A percentile compares a stretch with the other conserved stretches of the same genome.
phyloP scores from a whole-genome alignment of 352 stramenopile species.

The Phytophthora brassicae region DNA sequence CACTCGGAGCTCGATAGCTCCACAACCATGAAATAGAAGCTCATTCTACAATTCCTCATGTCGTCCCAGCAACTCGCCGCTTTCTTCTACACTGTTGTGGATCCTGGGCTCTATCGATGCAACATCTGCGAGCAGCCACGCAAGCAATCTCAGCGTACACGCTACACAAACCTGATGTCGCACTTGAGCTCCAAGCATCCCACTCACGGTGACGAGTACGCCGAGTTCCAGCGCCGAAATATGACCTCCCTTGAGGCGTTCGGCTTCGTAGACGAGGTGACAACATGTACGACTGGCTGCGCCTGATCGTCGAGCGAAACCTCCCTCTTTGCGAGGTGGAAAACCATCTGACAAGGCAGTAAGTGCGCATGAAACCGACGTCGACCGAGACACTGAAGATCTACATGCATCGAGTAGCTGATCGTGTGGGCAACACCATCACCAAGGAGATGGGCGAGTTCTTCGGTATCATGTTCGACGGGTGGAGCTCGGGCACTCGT shows the following conservation, averaged over 20 bases:
- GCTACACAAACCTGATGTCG: slow-evolving; percentile 16
- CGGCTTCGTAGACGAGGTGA: slow-evolving; percentile 18
- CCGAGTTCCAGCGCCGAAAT: slow-evolving; percentile 12
- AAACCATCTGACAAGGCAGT: slow-evolving; percentile 8
- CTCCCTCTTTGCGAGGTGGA: slow-evolving; percentile 18
- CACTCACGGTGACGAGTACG: slow-evolving; percentile 8
- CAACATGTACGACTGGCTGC: slow-evolving; percentile 21
- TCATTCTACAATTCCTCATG: slow-evolving; percentile 5
- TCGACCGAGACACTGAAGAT: slow-evolving; percentile 6
- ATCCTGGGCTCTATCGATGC: slow-evolving; percentile 12
- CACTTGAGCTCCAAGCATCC: slow-evolving; percentile 8
- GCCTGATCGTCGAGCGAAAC: slow-evolving; percentile 15
- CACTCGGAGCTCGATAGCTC: not conserved
- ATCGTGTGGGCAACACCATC: slow-evolving; percentile 5
- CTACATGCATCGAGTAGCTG: slow-evolving; percentile 7
- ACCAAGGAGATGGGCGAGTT: slow-evolving; percentile 8
- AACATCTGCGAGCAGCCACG: slow-evolving; percentile 22
- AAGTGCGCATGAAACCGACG: slow-evolving; percentile 11
- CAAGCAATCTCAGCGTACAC: slow-evolving; percentile 20
- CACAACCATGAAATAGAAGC: not conserved
- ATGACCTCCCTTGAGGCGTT: slow-evolving; percentile 16
- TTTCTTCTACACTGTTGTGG: slow-evolving; percentile 18
- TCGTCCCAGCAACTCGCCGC: slow-evolving; percentile 7
- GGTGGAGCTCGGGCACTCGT: slow-evolving; percentile 4
- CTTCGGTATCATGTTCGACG: slow-evolving; percentile 29